Evolutionary conservation across 2,329 filamentous ascomycete species (phyloP), one percentile per base, ranked within the genome.

Genomic region (Bipolaris sorokiniana): DNA sequence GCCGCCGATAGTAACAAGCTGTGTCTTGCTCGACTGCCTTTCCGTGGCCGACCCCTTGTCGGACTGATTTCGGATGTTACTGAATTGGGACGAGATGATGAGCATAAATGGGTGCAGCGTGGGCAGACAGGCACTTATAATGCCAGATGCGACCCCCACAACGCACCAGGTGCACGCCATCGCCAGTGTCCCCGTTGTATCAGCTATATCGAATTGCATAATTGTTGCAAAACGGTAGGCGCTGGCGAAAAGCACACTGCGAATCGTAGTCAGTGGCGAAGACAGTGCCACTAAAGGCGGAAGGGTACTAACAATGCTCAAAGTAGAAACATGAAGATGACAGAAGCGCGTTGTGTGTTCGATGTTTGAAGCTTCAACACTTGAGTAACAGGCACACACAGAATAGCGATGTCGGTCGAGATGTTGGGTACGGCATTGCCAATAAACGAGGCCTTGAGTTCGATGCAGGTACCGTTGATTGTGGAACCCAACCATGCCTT

Each of bases 371-470:
- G 77, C 16, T 70, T 62, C 73, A 79, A 80, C 13, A 84, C 75
- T 18, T 79, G 79, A 22, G 78, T 76, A 55, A 84, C 76, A 1
- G 82, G 82, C 41, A 84, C 65, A 16, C 75, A 33, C 38, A 84
- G 67, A 38, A 84, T 79, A 52, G 81, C 58, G 13, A 82, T 51
- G 56, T 84, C 81, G 11, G 79, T 80, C 5, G 76, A 61, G 33
- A 83, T 80, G 48, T 81, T 82, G 58, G 80, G 79, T 1, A 77
- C 76, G 1, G 79, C 81, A 53, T 83, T 84, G 42, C 79, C 77
- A 31, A 83, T 80, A 76, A 83, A 85, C 0, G 79, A 80, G 5
- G 71, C 80, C 41, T 82, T 79, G 22, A 82, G 78, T 65, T 82
- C 74, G 62, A 84, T 81, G 61, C 83, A 85, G 3, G 64, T 65